Percentiles rank a stretch among this genome's conserved stretches.
These are phyloP conservation scores for Phytophthora litchii DNA, from an alignment of 352 stramenopile genomes.

Conservation along the genomic window DNA sequence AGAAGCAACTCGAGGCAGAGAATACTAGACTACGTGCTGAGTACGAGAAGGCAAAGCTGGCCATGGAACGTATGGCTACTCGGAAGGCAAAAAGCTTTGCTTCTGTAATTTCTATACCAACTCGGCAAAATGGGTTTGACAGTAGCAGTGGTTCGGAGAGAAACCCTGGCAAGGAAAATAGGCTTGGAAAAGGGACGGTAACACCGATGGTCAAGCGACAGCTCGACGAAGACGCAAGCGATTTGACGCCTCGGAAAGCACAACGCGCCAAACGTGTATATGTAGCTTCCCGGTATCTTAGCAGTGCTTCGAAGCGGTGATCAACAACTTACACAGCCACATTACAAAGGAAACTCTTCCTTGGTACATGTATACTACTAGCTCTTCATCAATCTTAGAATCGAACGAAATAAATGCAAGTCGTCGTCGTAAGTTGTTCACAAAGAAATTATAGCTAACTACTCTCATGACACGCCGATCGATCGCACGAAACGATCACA, in stretches of 20 bases:
- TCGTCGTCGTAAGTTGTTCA: conserved; percentile 24
- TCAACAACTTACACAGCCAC: neutral
- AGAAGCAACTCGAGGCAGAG: conserved; percentile 53
- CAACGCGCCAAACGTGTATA: conserved; percentile 49
- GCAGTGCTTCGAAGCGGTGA: conserved; percentile 41
- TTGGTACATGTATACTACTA: conserved; percentile 41
- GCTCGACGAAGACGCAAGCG: conserved; percentile 11
- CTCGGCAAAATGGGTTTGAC: conserved; percentile 5
- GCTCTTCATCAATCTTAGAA: conserved; percentile 33
- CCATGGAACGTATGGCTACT: conserved; percentile 68
- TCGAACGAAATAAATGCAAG: conserved; percentile 24
- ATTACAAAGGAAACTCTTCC: conserved; percentile 17
- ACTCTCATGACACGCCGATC: conserved; percentile 17
- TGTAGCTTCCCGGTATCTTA: conserved; percentile 53
- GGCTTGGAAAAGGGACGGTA: neutral
- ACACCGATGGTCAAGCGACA: conserved; percentile 27
- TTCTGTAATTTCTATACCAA: conserved; percentile 12
- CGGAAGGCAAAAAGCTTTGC: conserved; percentile 32
- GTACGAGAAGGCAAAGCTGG: conserved; percentile 63
- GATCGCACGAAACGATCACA: conserved; percentile 29
- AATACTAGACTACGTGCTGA: conserved; percentile 62
- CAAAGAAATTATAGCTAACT: conserved; percentile 29
- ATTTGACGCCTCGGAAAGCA: conserved; percentile 32
- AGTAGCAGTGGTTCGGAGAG: conserved; percentile 24
- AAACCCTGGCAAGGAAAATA: conserved; percentile 22